These are phyloP conservation scores for Xylaria venustula DNA, from an alignment of 495 filamentous ascomycete genomes.

Conservation along the genomic window DNA sequence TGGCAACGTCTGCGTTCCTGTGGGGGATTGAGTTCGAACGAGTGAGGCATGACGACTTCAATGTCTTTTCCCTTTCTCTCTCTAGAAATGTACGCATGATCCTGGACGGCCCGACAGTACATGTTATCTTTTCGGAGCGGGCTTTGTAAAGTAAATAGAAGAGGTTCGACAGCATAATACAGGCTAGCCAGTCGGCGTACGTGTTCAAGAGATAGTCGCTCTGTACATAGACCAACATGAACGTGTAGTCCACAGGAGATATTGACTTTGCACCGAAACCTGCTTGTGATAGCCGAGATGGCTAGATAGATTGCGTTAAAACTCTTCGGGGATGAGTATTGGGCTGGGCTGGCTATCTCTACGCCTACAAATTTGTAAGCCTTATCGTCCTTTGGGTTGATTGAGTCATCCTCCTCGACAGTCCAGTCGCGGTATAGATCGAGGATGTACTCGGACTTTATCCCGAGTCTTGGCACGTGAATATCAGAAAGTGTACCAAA, in stretches of 20 bases:
- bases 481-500: too few species aligned
- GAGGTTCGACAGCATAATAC: neutral
- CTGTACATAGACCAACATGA: neutral
- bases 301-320: neutral
- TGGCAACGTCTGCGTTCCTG: too few species aligned
- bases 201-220: neutral
- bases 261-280: neutral
- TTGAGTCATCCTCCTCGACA: neutral
- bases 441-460: neutral
- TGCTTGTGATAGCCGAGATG: neutral
- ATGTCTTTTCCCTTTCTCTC: neutral
- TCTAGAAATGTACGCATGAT: neutral
- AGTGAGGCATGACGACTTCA: too few species aligned
- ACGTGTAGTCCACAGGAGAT: neutral
- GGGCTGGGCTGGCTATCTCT: neutral
- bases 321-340: neutral
- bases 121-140: neutral
- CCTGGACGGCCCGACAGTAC: neutral
- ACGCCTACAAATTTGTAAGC: neutral
- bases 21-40: too few species aligned
- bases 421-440: neutral
- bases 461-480: neutral
- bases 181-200: neutral
- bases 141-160: neutral
- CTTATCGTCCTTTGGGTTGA: neutral